Evolutionary conservation across 2,329 filamentous ascomycete genomes (phyloP).

Genomic region (Arthrobotrys musiformis): DNA sequence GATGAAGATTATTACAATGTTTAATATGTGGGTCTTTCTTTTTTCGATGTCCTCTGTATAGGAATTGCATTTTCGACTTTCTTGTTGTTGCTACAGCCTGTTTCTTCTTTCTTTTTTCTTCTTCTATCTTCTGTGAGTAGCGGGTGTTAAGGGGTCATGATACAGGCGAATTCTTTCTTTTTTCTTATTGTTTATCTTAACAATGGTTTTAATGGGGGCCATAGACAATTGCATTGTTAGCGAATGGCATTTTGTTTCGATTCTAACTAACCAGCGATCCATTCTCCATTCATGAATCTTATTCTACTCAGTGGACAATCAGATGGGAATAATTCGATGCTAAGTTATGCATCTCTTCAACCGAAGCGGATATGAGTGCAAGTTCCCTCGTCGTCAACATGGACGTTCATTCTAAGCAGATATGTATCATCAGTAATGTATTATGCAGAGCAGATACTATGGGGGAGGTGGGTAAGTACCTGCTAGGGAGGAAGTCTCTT

Average conservation of each 20-base stretch:
- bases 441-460: neutral
- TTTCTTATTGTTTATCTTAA: neutral
- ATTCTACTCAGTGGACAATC: neutral
- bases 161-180: neutral
- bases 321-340: neutral
- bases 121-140: neutral
- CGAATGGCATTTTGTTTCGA: neutral
- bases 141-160: neutral
- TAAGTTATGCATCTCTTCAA: constrained; percentile 6
- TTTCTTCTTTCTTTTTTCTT: neutral
- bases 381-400: constrained; percentile 57
- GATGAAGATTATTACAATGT: neutral
- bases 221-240: neutral
- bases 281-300: neutral
- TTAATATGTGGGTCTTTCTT: neutral
- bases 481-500: constrained; percentile 55
- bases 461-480: constrained; percentile 46
- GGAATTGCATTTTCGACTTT: neutral
- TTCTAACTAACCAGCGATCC: neutral
- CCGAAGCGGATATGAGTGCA: constrained; percentile 57
- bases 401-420: constrained; percentile 58
- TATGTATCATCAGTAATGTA: neutral
- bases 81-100: neutral
- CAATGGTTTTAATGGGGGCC: neutral
- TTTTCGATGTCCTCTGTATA: neutral